Evolutionary conservation across 2,329 filamentous ascomycete species (phyloP).

Genomic region (Aspergillus brasiliensis): DNA sequence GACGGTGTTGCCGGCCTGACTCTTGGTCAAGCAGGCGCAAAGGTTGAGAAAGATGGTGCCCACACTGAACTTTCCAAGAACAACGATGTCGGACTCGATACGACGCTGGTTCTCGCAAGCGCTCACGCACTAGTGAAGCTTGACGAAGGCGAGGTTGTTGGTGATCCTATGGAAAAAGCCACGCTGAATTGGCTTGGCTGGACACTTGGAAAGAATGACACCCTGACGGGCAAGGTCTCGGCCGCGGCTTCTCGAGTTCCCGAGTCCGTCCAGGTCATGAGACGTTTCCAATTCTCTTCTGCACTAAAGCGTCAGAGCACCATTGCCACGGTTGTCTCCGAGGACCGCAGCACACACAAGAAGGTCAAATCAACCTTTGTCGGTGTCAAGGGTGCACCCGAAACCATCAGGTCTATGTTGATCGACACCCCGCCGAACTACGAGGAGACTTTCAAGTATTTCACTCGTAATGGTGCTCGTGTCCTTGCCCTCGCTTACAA

Average conservation of each 20-base stretch:
- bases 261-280: conserved; percentile 89
- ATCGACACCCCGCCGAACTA: conserved; percentile 80
- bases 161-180: conserved; percentile 98
- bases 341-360: conserved; percentile 70
- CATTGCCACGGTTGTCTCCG: conserved; percentile 76
- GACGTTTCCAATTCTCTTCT: conserved; percentile 97
- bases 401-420: conserved; percentile 95
- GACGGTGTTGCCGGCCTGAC: conserved; percentile 92
- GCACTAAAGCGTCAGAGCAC: conserved; percentile 95
- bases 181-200: conserved; percentile 87
- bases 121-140: conserved; percentile 95
- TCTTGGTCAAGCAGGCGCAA: conserved; percentile 67
- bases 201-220: conserved; percentile 88
- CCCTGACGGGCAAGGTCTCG: conserved; percentile 66
- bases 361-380: conserved; percentile 86
- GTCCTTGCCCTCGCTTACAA: conserved; percentile 94
- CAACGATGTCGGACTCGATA: conserved; percentile 71
- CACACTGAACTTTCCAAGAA: conserved; percentile 78
- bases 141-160: conserved; percentile 95
- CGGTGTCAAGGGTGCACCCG: conserved; percentile 93
- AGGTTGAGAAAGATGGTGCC: conserved; percentile 75
- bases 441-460: conserved; percentile 98
- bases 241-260: conserved; percentile 47
- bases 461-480: conserved; percentile 91
- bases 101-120: conserved; percentile 88